Evolutionary conservation across 2,329 filamentous ascomycete species (phyloP), one percentile per base, ranked within the genome.

Genomic region (Shiraia sp.): DNA sequence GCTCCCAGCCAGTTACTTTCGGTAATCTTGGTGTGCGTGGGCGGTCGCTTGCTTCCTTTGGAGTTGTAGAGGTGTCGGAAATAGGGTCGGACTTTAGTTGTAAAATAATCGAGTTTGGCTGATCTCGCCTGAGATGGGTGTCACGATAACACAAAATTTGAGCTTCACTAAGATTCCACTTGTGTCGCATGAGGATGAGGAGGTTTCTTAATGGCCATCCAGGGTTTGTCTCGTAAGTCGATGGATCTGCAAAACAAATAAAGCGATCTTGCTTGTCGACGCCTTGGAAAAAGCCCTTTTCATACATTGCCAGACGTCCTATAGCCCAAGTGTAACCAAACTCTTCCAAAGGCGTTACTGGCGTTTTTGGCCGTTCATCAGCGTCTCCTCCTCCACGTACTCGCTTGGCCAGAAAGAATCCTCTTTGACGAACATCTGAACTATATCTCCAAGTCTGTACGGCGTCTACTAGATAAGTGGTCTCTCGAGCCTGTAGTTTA

Each of bases 1-100:
- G 83, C 70, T 97, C 93, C 93, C 93, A 99, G 15, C 93, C 93
- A 1, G 91, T 96, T 9, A 93, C 85, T 66, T 95, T 96, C 35
- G 93, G 92, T 79, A 95, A 83, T 36, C 66, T 79, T 71, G 42
- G 71, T 13, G 59, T 52, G 12, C 50, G 54, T 4, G 65, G 56
- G 2, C 63, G 59, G n/a, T 35, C 42, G 16, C 30, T 47, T 19
- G 47, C 24, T 24, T 34, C 43, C 41, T 51, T 52, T 40, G 49
- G 14, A 45, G 29, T 32, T 14, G 48, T 17, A 3, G 42, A 14
- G 3, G 48, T 22, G 3, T 56, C 49, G 10, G 51, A 7, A 13
- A 25, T 26, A 2, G 53, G 31, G 12, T 65, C 63, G 12, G 64
- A 57, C 12, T 54, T 46, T 17, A 69, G 41, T 10, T 67, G 81